Evolutionary conservation across 495 filamentous ascomycete genomes (phyloP).

Genomic region (Hyphodiscus hymeniophilus): DNA sequence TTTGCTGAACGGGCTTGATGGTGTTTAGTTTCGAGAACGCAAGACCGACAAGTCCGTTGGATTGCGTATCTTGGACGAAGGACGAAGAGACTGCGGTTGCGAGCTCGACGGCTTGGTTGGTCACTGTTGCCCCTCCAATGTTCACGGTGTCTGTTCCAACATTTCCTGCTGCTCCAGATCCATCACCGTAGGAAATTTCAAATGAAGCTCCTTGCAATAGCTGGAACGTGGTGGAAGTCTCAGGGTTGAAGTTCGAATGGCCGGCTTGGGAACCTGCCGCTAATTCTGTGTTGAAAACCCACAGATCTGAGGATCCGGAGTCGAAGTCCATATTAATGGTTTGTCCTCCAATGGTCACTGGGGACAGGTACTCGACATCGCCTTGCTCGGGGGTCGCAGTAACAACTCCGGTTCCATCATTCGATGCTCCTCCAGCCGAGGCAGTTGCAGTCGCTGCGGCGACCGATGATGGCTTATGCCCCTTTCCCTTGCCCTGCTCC

Average conservation of each 20-base stretch:
- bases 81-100: slow-evolving; percentile 53
- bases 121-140: slow-evolving; percentile 63
- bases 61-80: slow-evolving; percentile 55
- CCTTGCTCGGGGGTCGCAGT: slow-evolving; percentile 50
- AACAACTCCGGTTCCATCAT: slow-evolving; percentile 45
- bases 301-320: slow-evolving; percentile 76
- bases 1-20: slow-evolving; percentile 58
- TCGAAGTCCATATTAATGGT: slow-evolving; percentile 71
- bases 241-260: slow-evolving; percentile 56
- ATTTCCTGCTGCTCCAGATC: slow-evolving; percentile 54
- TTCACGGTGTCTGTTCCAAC: slow-evolving; percentile 68
- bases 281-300: slow-evolving; percentile 69
- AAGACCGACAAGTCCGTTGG: slow-evolving; percentile 69
- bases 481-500: slow-evolving; percentile 15
- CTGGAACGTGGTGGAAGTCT: slow-evolving; percentile 47
- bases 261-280: slow-evolving; percentile 31
- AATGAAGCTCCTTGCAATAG: slow-evolving; percentile 40
- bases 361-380: slow-evolving; percentile 66
- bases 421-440: neutral
- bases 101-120: slow-evolving; percentile 61
- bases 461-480: slow-evolving; percentile 10
- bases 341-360: slow-evolving; percentile 68
- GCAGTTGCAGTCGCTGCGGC: slow-evolving; percentile 9
- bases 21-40: slow-evolving; percentile 70
- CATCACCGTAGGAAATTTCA: slow-evolving; percentile 69